Base-by-base conservation (phyloP, 805 yeast genomes). In the Diddensiella caesifluorescens region DNA sequence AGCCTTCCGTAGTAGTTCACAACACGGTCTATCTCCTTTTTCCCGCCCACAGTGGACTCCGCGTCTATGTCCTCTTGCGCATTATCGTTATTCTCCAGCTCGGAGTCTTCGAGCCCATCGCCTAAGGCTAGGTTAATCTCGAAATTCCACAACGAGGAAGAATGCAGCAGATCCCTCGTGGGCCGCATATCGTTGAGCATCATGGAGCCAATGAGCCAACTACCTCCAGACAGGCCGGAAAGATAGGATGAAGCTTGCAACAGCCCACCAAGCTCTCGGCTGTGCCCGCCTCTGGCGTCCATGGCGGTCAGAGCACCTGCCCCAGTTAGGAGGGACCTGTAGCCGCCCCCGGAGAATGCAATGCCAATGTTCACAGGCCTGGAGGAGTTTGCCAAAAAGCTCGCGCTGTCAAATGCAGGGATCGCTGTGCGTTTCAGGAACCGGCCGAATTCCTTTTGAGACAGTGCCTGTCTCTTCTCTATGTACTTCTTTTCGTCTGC, bases 281-380 rank as follows among this genome's bases (percentile, higher is more conserved):
- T 22, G 9, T 33, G 16, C 10, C 13, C 19, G 22, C 25, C 9
- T 16, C 19, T 20, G 13, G 22, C 76, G 57, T 86, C 95, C 44
- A 83, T 63, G 2, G 90, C 95, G 1, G 88, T 68, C 15, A 86
- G 61, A 54, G 78, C 77, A 27, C 95, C 95, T 3, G 92, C 95
- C 2, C 94, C 95, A 44, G 71, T 64, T 33, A 86, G 61, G 83
- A 87, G 82, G 23, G 95, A 90, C 49, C 95, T 69, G 59, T 83
- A 87, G 3, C 97, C 97, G 52, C 97, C 97, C 35, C 96, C 96
- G 10, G 86, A 77, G 51, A 80, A 77, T 4, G 87, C 80, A 13
- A 65, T 43, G 12, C 69, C 71, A 22, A 61, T 52, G 12, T 45
- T 51, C 5, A 26, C 41, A 28, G 55, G 39, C 4, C 35, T 15